Percentiles rank a stretch among this genome's conserved stretches.
phyloP scores from a whole-genome alignment of 2,329 filamentous ascomycete species.

The Aspergillus melleus region DNA sequence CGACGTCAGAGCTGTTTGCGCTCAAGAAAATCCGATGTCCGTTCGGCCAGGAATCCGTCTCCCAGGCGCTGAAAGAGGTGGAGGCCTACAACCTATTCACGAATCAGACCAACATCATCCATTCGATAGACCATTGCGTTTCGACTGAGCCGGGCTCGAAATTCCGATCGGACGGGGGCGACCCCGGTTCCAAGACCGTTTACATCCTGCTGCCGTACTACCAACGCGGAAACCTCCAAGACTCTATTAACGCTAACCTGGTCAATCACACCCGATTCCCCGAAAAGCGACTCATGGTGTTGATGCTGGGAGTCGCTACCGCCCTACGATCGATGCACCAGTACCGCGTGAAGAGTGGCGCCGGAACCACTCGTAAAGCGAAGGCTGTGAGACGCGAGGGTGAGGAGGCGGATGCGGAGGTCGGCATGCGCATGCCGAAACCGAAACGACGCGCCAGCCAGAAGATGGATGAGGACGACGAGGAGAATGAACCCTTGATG shows the following conservation, averaged over 20 bases:
- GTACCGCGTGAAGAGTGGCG: constrained; percentile 66
- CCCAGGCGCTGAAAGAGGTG: constrained; percentile 93
- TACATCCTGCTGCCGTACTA: constrained; percentile 98
- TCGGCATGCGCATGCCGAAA: constrained; percentile 37
- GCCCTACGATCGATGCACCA: constrained; percentile 90
- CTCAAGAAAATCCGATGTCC: constrained; percentile 99
- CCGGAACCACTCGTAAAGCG: constrained; percentile 55
- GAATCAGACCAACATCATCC: constrained; percentile 81
- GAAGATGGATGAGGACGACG: constrained; percentile 60
- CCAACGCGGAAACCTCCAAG: constrained; percentile 89
- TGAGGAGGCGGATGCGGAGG: constrained; percentile 53
- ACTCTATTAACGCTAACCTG: constrained; percentile 97
- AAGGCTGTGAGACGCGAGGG: constrained; percentile 57
- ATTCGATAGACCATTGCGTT: constrained; percentile 78
- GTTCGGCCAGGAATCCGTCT: constrained; percentile 93
- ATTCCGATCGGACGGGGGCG: constrained; percentile 57
- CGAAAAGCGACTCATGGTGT: constrained; percentile 79
- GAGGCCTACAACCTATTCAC: constrained; percentile 93
- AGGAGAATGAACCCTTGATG: constrained; percentile 82
- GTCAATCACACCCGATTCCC: constrained; percentile 93
- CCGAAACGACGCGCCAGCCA: constrained; percentile 44
- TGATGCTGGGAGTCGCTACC: constrained; percentile 89
- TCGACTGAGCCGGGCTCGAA: constrained; percentile 65
- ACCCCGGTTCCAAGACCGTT: constrained; percentile 78
- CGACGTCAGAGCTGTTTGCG: constrained; percentile 80